Conservation (phyloP, 805 yeast genomes). For the Komagataella populi region DNA sequence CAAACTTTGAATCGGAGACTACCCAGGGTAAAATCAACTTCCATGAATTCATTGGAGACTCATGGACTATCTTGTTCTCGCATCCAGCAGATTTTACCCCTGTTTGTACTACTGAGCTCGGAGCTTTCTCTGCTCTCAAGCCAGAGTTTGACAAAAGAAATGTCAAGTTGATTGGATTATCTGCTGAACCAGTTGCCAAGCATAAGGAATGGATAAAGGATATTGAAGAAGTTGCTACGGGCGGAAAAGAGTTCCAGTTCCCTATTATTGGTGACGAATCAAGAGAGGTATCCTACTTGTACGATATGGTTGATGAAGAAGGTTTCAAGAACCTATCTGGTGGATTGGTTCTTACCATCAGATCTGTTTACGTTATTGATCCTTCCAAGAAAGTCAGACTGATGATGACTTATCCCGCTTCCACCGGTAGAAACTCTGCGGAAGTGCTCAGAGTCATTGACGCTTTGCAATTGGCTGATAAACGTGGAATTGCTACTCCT, state of each 20-base stretch:
- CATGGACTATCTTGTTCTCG: constrained; percentile 82
- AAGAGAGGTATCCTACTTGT: constrained; percentile 72
- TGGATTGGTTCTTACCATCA: constrained; percentile 75
- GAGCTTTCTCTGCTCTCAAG: constrained; percentile 83
- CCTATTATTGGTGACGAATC: constrained; percentile 86
- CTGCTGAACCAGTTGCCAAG: constrained; percentile 70
- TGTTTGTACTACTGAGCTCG: constrained; percentile 91
- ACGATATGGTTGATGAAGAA: constrained; percentile 82
- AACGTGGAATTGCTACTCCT: constrained; percentile 77
- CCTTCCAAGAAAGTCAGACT: constrained; percentile 82
- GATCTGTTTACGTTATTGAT: constrained; percentile 87
- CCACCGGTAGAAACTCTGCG: constrained; percentile 86
- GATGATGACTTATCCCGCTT: constrained; percentile 82
- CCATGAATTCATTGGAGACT: constrained; percentile 76
- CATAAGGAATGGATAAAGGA: constrained; percentile 86
- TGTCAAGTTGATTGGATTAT: constrained; percentile 80
- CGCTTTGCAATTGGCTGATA: constrained; percentile 77
- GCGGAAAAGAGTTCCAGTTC: constrained; percentile 61
- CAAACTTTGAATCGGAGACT: constrained; percentile 75
- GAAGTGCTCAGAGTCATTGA: constrained; percentile 88
- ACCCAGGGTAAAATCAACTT: constrained; percentile 75
- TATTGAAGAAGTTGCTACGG: constrained; percentile 67
- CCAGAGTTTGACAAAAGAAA: constrained; percentile 79
- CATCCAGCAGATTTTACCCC: constrained; percentile 98
- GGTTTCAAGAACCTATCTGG: constrained; percentile 62